Evolutionary conservation across 2,329 filamentous ascomycete species (phyloP).

Genomic region (Eutypella sp.): DNA sequence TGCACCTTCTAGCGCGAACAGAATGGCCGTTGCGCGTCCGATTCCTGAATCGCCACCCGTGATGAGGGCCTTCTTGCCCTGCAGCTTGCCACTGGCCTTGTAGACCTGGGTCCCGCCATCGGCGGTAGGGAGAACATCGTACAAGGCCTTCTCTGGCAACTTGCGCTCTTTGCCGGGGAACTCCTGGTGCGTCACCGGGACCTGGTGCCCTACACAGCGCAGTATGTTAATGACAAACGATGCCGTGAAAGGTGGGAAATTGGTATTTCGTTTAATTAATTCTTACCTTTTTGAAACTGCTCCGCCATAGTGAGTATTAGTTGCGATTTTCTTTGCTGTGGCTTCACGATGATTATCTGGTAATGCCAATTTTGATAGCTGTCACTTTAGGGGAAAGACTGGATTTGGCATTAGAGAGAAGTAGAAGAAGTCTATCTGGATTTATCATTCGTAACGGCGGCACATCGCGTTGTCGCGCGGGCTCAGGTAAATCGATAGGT

Average conservation of each 20-base stretch:
- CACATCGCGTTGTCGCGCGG: not conserved
- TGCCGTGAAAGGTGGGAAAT: too few relatives aligned
- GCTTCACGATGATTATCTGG: not conserved
- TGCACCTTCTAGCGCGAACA: constrained; percentile 79
- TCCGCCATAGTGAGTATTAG: constrained; percentile 19
- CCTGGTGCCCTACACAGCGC: constrained; percentile 28
- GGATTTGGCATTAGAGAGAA: not conserved
- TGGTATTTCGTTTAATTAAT: not conserved
- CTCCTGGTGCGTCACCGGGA: constrained; percentile 35
- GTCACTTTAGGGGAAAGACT: not conserved
- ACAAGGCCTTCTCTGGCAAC: constrained; percentile 54
- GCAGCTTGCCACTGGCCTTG: constrained; percentile 69
- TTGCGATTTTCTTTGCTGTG: not conserved
- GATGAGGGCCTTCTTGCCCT: constrained; percentile 71
- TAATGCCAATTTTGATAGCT: not conserved
- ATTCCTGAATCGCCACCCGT: constrained; percentile 80
- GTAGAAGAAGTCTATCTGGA: too few relatives aligned
- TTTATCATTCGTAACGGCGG: not conserved
- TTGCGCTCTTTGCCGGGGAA: constrained; percentile 40
- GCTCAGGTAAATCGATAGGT: too few relatives aligned
- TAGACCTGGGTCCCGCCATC: constrained; percentile 67
- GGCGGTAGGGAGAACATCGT: constrained; percentile 61
- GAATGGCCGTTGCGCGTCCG: constrained; percentile 67
- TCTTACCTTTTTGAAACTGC: constrained; percentile 31
- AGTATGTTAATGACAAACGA: constrained; percentile 1